Percentiles rank a stretch among this genome's conserved stretches.
Evolutionary conservation across 768 basidiomycete genomes (phyloP).

Genomic region (Russula vinacea): DNA sequence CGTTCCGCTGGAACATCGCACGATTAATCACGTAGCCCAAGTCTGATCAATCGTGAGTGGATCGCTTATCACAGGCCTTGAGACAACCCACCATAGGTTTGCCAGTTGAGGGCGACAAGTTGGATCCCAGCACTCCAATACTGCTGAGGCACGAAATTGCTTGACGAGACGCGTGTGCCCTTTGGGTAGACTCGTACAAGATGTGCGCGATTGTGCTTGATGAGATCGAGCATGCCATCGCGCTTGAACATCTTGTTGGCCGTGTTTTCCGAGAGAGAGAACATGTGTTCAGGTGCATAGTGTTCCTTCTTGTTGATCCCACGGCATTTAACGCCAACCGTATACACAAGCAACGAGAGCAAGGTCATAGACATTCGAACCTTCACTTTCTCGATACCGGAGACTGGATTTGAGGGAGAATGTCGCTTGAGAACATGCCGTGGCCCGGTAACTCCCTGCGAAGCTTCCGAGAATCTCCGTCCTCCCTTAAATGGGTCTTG

Average conservation of each 20-base stretch:
- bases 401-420: slow-evolving; percentile 19
- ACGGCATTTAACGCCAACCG: slow-evolving; percentile 91
- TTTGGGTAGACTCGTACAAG: slow-evolving; percentile 85
- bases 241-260: slow-evolving; percentile 73
- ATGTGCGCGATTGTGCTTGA: slow-evolving; percentile 84
- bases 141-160: slow-evolving; percentile 84
- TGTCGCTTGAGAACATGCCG: slow-evolving; percentile 39
- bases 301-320: slow-evolving; percentile 83
- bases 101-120: slow-evolving; percentile 95
- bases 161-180: slow-evolving; percentile 73
- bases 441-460: slow-evolving; percentile 42
- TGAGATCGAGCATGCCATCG: slow-evolving; percentile 57
- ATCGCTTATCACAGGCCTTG: neutral
- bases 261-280: slow-evolving; percentile 85
- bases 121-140: slow-evolving; percentile 90
- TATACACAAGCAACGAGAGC: slow-evolving; percentile 80
- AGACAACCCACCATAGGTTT: slow-evolving; percentile 74
- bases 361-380: slow-evolving; percentile 73
- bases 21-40: slow-evolving; percentile 89
- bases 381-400: slow-evolving; percentile 39
- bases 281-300: slow-evolving; percentile 86
- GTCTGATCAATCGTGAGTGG: slow-evolving; percentile 47
- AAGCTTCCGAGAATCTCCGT: slow-evolving; percentile 35
- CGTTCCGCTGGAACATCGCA: slow-evolving; percentile 92
- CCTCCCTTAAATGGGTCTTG: slow-evolving; percentile 30